Percentiles rank a stretch among this genome's conserved stretches.
Conservation (phyloP, 2,329 filamentous ascomycete genomes). For the Ophiostoma populinum region DNA sequence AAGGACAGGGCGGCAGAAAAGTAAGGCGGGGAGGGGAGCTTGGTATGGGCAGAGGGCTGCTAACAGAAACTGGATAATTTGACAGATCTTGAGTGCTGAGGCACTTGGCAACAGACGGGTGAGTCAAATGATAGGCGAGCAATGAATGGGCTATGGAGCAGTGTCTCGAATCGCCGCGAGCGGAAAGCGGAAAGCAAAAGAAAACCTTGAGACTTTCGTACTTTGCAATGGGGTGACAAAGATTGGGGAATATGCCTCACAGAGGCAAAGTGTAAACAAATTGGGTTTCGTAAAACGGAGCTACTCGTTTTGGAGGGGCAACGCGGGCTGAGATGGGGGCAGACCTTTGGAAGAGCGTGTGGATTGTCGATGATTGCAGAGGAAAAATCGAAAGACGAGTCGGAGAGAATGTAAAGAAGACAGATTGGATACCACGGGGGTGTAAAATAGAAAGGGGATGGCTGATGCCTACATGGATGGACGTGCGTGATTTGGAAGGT, state of each 20-base stretch:
- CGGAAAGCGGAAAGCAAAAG: not conserved
- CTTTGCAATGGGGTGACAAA: slow-evolving; percentile 2
- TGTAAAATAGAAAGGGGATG: not conserved
- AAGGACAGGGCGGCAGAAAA: not conserved
- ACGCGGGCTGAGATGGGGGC: slow-evolving; percentile 1
- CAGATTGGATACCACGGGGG: slow-evolving; percentile 1
- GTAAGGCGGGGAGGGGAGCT: slow-evolving; percentile 1
- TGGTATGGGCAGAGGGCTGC: slow-evolving; percentile 3
- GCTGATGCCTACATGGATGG: not conserved
- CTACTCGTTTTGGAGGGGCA: slow-evolving; percentile 10
- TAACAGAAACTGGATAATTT: slow-evolving; percentile 3
- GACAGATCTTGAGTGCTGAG: not conserved
- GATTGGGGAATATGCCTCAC: slow-evolving; percentile 9
- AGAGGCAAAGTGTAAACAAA: slow-evolving; percentile 1
- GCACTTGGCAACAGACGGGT: slow-evolving; percentile 1
- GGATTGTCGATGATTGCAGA: too few relatives aligned
- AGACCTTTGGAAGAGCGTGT: not conserved
- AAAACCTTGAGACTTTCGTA: not conserved
- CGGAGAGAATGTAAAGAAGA: not conserved
- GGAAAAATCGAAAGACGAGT: too few relatives aligned
- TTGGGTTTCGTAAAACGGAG: slow-evolving; percentile 4
- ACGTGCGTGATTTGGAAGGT: slow-evolving; percentile 7
- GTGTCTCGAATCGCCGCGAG: too few relatives aligned
- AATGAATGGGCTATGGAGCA: too few relatives aligned
- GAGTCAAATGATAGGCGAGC: not conserved